Conservation (phyloP, 179 eudicot genomes). For the Actinidia arguta region DNA sequence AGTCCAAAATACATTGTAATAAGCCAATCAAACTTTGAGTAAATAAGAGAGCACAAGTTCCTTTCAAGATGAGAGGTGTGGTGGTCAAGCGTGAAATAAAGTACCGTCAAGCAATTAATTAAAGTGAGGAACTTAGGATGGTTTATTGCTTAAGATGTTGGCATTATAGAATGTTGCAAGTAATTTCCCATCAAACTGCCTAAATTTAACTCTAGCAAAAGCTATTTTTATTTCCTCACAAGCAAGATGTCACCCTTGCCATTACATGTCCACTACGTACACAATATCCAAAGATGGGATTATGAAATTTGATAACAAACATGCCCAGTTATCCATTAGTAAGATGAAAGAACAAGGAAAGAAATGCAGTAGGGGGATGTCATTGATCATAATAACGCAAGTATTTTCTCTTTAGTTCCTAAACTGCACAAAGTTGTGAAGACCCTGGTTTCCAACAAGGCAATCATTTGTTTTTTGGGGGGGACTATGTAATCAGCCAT, state of each 20-base stretch:
- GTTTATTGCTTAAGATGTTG: neutral
- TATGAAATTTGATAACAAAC: neutral
- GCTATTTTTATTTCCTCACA: neutral
- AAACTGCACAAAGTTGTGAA: conserved; percentile 16
- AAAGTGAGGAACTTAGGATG: too few relatives aligned
- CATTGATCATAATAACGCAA: neutral
- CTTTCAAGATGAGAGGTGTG: too few relatives aligned
- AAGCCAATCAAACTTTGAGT: neutral
- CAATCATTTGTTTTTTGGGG: neutral
- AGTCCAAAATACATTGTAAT: neutral
- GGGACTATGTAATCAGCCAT: neutral
- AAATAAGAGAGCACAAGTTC: too few relatives aligned
- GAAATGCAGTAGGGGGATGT: neutral
- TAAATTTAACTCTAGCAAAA: neutral
- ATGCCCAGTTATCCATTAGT: neutral
- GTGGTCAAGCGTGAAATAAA: neutral
- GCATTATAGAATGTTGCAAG: neutral
- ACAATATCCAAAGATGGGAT: neutral
- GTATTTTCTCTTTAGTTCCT: neutral
- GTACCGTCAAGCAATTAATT: too few relatives aligned
- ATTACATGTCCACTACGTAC: neutral
- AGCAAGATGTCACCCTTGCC: neutral
- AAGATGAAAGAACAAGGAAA: conserved; percentile 10
- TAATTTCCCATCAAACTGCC: neutral
- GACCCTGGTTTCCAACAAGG: neutral